Evolutionary conservation across 2,329 filamentous ascomycete species (phyloP), one percentile per base, ranked within the genome.

Genomic region (Pestalotiopsis sp.): DNA sequence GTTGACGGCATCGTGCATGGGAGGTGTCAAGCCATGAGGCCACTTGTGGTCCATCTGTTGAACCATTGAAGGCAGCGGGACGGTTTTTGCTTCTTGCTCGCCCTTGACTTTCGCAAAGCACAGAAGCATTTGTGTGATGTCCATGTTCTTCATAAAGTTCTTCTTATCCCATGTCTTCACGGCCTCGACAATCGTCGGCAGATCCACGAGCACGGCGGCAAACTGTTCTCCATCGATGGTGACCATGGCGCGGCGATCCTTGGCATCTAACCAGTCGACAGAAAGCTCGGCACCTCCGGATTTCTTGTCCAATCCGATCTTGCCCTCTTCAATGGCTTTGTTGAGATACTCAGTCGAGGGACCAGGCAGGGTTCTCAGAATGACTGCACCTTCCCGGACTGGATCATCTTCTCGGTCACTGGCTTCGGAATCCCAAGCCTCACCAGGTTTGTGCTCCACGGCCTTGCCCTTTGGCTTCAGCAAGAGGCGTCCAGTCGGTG

Each of bases 361-460:
- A 0, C 94, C 94, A 0, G 94, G 93, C 66, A 90, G 79, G 92
- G 98, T 97, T 68, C 96, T 92, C 69, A 99, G 80, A 9, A 99
- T 86, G 72, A 98, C 93, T 71, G 97, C 91, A 75, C 95, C 92
- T 79, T 98, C 95, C 69, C 97, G 93, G 1, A 92, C 87, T 0
- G 96, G 96, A 75, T 99, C 96, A 10, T 84, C 80, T 78, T 99
- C 96, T 14, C 91, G 89, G 76, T 98, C 96, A 66, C 94, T 96
- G 13, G 94, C 94, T 79, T 98, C 96, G 3, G 94, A 98, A 78
- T 99, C 96, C 80, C 98, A 99, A 7, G 95, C 96, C 67, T 97
- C 94, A 64, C 96, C 96, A 1, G 89, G 87, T 4, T 90, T 89
- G 70, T 93, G 88, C 39, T 87, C 83, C 6, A 92, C 91, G 1